Evolutionary conservation across 179 eudicot genomes (phyloP), one percentile per base, ranked within the genome.

Genomic region (Silene noctiflora): DNA sequence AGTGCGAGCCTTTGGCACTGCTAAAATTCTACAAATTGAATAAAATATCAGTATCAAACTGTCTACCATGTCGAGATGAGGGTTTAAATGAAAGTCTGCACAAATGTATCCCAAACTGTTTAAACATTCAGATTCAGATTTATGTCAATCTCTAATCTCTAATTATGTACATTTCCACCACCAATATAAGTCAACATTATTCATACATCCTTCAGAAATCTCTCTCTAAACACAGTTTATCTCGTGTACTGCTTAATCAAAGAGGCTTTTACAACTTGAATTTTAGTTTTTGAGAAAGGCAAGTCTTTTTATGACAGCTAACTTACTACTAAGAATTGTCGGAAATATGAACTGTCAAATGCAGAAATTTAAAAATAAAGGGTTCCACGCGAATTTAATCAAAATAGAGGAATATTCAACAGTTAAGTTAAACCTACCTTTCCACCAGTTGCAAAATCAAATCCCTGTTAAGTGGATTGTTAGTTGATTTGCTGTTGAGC

Each of bases 391-490:
- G 46, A 14, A 66, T 31, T 29, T 17, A 20, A 13, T 17, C 11
- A 1, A 67, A 67, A 12, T 33, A 35, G 20, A 33, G 48, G 46
- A 12, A 20, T 20, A 42, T 10, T 6, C 11, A 21, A 33, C 5
- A 20, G 14, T 12, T 11, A n/a, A 25, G 14, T 12, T 20, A n/a
- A 25, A 55, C 83, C 71, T 53, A 94, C 98, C 98, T 92, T 86
- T 94, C 97, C 70, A 89, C 85, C 74, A 84, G 67, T 84, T 94
- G 98, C 87, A 94, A 85, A 83, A 92, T 85, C 83, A 90, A 82
- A 78, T 90, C 97, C 84, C 97, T 90, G 16, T 88, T 74, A 73
- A 87, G 93, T 35, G 96, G 97, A 83, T 92, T 92, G 77, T 90
- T 89, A 39, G 89, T 81, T 39, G 88, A 86, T 77, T 89, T 90